A percentile compares a stretch with the other conserved stretches of the same genome.
Evolutionary conservation across 306 rosid species (phyloP).

Genomic region (Medicago truncatula): MtrunA17r5.0-ANR NC_053043.1:49159001-49159500

Average conservation of each 20-base stretch:
- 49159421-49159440: slow-evolving; percentile 3
- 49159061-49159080: no score
- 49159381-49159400: not conserved
- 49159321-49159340: not conserved
- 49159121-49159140: slow-evolving; percentile 9
- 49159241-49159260: not conserved
- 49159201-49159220: not conserved
- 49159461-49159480: no score
- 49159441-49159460: not conserved
- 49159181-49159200: no score
- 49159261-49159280: not conserved
- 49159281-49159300: not conserved
- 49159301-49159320: not conserved
- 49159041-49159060: slow-evolving; percentile 15
- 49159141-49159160: not conserved
- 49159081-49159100: not conserved
- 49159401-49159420: slow-evolving; percentile 21
- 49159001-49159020: no score
- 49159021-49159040: no score
- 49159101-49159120: not conserved
- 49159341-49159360: not conserved
- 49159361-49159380: not conserved
- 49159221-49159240: not conserved
- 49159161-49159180: slow-evolving; percentile 25
- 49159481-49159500: no score